These are phyloP conservation scores for Rubia balearica DNA, from an alignment of 305 asterid genomes.

Conservation along the genomic window DNA sequence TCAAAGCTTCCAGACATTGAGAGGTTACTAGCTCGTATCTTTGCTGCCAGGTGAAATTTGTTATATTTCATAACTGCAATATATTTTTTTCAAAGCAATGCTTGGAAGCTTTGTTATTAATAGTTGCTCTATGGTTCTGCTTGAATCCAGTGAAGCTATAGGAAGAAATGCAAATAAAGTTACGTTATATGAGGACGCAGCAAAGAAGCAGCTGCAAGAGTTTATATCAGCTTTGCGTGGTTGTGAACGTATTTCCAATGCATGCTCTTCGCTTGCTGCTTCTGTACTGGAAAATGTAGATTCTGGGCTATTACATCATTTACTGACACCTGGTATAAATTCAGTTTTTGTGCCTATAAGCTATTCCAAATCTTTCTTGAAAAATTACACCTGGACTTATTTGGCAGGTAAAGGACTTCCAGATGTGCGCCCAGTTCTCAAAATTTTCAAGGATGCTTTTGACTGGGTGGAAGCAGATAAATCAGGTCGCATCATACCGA, in stretches of 20 bases:
- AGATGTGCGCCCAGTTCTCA: slow-evolving; percentile 49
- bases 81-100: slow-evolving; percentile 2
- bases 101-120: slow-evolving; percentile 15
- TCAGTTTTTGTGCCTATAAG: slow-evolving; percentile 15
- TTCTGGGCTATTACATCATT: slow-evolving; percentile 59
- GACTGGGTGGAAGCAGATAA: slow-evolving; percentile 93
- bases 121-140: slow-evolving; percentile 22
- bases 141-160: slow-evolving; percentile 62
- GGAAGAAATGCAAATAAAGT: slow-evolving; percentile 95
- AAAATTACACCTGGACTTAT: slow-evolving; percentile 23
- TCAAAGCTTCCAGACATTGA: slow-evolving; percentile 93
- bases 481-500: slow-evolving; percentile 89
- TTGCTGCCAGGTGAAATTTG: slow-evolving; percentile 62
- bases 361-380: slow-evolving; percentile 20
- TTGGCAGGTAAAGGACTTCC: slow-evolving; percentile 65
- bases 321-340: slow-evolving; percentile 60
- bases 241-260: slow-evolving; percentile 61
- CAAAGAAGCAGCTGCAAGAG: slow-evolving; percentile 88
- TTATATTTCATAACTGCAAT: neutral
- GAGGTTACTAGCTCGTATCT: slow-evolving; percentile 82
- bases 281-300: slow-evolving; percentile 49
- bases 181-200: slow-evolving; percentile 79
- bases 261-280: slow-evolving; percentile 58
- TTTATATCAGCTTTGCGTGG: slow-evolving; percentile 87
- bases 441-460: slow-evolving; percentile 81